These are phyloP conservation scores for Phaeoacremonium minimum DNA, from an alignment of 2,329 filamentous ascomycete genomes.

Conservation along the genomic window DNA sequence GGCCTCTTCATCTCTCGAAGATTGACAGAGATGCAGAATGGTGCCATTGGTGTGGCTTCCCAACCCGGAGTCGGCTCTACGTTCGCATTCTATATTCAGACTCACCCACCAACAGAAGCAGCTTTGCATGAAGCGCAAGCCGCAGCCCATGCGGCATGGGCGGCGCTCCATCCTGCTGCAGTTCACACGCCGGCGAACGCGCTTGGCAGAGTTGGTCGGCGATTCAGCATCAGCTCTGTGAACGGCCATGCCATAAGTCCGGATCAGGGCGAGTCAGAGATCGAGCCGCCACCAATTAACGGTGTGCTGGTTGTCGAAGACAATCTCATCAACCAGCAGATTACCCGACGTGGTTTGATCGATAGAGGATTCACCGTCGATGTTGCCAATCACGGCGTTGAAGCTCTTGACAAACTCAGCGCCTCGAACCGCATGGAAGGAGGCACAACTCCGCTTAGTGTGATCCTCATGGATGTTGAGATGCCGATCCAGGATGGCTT, in stretches of 20 bases:
- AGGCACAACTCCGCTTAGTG: conserved; percentile 34
- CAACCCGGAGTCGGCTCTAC: conserved; percentile 66
- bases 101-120: conserved; percentile 35
- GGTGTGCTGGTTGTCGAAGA: conserved; percentile 55
- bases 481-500: conserved; percentile 73
- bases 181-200: conserved; percentile 8
- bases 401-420: conserved; percentile 30
- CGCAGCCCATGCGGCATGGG: conserved; percentile 25
- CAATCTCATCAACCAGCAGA: conserved; percentile 57
- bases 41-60: conserved; percentile 72
- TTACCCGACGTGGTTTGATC: conserved; percentile 45
- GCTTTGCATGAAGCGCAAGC: conserved; percentile 34
- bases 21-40: conserved; percentile 76
- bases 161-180: conserved; percentile 13
- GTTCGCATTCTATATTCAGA: conserved; percentile 71
- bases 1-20: conserved; percentile 75
- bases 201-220: neutral
- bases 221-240: no score
- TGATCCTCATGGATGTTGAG: conserved; percentile 73
- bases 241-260: conserved; percentile 1
- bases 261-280: neutral
- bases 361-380: conserved; percentile 45
- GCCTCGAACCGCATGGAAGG: conserved; percentile 18
- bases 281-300: conserved; percentile 21
- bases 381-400: conserved; percentile 42